Base-by-base conservation (phyloP, 257 asterid species). In the Anisodus tanguticus region DNA sequence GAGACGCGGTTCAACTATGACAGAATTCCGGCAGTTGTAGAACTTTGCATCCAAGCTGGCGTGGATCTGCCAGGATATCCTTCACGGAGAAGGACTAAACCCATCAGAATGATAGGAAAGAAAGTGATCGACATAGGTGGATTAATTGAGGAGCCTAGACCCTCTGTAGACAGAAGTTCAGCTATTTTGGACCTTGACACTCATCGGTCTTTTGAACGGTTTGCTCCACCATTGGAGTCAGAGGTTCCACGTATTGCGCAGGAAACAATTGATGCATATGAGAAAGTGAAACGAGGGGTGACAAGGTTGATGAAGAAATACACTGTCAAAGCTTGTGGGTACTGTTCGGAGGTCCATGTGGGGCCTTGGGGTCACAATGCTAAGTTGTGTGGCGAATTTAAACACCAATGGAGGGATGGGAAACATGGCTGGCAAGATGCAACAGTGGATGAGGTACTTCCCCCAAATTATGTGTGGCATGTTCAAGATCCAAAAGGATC, bases 381-480 rank as follows among this genome's bases (percentile, higher is more conserved):
- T 5, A 94, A 93, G 92, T 97, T 94, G 57, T 94, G 99, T 5
- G 98, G 98, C 2, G 98, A 91, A 83, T 94, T 94, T 67, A 96
- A 96, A 92, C 98, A 96, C 88, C 98, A 94, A 9, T 94, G 98
- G 99, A 91, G 98, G 78, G 98, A 94, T 49, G 99, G 98, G 83
- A 94, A 94, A 85, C 98, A 96, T 81, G 99, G 98, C 9, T 96
- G 99, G 99, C 99, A 94, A 86, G 98, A 92, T 60, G 98, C 99
- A 0, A 94, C 92, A 2, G 95, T 94, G 58, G 99, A 96, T 63
- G 98, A 96, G 85, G 93, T 94, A 63, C 88, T 94, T 77, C 97
- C 98, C 0, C 97, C 98, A 0, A 96, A 96, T 82, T 91, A 91
- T 39, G 98, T 93, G 74, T 96, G 97, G 97, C 95, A 92, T 82